Evolutionary conservation across 2,329 filamentous ascomycete genomes (phyloP), one percentile per base, ranked within the genome.

Genomic region (Aureobasidium sp.): DNA sequence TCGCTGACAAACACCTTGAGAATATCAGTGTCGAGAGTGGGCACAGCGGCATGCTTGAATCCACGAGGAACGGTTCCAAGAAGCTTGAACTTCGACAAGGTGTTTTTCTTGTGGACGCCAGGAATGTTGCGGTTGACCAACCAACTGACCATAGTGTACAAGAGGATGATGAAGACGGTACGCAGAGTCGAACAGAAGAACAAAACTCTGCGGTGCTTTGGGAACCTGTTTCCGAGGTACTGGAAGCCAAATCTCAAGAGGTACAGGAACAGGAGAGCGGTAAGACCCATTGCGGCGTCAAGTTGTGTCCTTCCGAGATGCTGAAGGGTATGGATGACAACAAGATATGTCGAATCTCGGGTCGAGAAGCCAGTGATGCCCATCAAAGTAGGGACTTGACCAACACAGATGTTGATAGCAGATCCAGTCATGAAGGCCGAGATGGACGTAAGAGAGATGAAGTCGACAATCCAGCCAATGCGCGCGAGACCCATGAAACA

Each of bases 371-470:
- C 63, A 0, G 79, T 80, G 69, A 96, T 86, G 7, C 94, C 94
- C 76, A 99, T 82, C 72, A 97, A 76, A 2, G 82, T 81, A 1
- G 89, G 87, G 5, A 96, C 80, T 73, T 99, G 94, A 35, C 94
- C 92, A 25, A 84, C 82, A 17, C 84, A 85, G 69, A 99, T 97
- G 68, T 84, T 95, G 73, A 99, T 82, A 58, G 93, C 91, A 5
- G 93, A 96, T 2, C 93, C 93, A 0, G 94, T 97, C 89, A 97
- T 96, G 78, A 96, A 97, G 2, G 94, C 91, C 0, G 89, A 92
- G 58, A 97, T 89, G 0, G 92, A 89, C 1, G 90, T 86, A 60
- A 96, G 83, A 1, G 94, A 89, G 67, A 97, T 96, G 68, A 96
- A 83, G 66, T 97, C 91, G 50, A 96, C 91, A 54, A 97, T 86